phyloP scores from a whole-genome alignment of 768 basidiomycete genomes.

The Russula olivacea region DNA sequence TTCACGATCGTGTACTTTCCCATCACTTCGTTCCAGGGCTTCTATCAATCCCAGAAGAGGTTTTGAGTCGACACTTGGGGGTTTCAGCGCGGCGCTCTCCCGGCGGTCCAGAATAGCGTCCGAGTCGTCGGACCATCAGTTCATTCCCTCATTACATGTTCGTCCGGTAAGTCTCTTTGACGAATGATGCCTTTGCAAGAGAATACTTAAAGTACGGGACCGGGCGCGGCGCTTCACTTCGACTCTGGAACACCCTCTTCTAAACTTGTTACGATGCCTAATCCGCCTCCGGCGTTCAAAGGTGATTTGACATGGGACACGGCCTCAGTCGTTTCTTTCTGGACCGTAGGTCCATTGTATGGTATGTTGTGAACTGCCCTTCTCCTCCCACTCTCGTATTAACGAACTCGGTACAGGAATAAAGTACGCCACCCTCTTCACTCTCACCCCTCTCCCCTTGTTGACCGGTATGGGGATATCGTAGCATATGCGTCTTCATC shows the following conservation, averaged over 20 bases:
- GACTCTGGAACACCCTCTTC: background rate
- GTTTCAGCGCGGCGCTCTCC: background rate
- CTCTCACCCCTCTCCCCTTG: background rate
- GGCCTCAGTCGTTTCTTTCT: background rate
- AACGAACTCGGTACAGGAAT: conserved; percentile 7
- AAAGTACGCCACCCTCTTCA: background rate
- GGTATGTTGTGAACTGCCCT: background rate
- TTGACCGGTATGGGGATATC: background rate
- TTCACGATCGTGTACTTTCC: too few relatives aligned
- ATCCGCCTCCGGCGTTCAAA: background rate
- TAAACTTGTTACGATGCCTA: background rate
- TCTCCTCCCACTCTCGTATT: background rate
- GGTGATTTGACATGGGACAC: conserved; percentile 5
- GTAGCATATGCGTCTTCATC: conserved; percentile 12
- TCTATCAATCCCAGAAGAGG: too few relatives aligned
- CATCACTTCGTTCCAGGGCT: too few relatives aligned
- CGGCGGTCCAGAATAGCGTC: background rate
- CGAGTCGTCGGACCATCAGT: background rate
- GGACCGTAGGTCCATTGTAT: conserved; percentile 15
- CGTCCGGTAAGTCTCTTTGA: background rate
- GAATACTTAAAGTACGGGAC: background rate
- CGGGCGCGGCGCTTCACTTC: background rate
- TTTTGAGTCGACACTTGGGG: background rate
- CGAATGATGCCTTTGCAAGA: background rate
- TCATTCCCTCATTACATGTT: background rate